These are phyloP conservation scores for Solanum etuberosum DNA, from an alignment of 257 asterid species.

Conservation along the genomic window DNA sequence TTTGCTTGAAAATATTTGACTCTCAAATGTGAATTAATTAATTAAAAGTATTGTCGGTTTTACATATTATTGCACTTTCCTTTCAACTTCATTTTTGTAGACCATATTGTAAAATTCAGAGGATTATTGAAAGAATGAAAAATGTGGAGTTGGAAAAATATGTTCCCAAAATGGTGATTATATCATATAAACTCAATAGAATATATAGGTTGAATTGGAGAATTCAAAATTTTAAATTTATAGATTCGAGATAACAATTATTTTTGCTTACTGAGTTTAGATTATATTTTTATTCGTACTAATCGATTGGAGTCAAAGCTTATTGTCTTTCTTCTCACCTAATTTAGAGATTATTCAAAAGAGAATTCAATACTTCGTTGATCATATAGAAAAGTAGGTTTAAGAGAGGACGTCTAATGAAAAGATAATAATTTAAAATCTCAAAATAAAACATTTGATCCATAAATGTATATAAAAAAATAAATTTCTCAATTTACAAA, in stretches of 20 bases:
- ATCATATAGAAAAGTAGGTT: no score
- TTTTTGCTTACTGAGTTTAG: no score
- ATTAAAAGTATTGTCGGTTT: background rate
- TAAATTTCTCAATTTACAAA: background rate
- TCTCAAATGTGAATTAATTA: background rate
- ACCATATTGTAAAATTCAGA: background rate
- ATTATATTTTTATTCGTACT: no score
- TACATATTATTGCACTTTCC: background rate
- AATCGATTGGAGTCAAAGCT: no score
- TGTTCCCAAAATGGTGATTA: background rate
- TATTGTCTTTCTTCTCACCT: no score
- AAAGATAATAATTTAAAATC: no score
- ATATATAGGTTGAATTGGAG: background rate
- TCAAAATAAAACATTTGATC: no score
- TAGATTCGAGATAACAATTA: rapidly evolving
- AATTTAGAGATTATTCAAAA: no score
- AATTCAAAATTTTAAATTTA: background rate
- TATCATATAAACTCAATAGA: background rate
- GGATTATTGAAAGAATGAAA: background rate
- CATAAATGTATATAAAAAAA: no score
- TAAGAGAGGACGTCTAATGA: no score
- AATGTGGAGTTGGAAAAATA: background rate
- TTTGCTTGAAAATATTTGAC: background rate
- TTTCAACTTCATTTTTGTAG: background rate
- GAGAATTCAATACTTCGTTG: no score